Conservation (phyloP, 2,329 filamentous ascomycete genomes). For the Beauveria sp. region DNA sequence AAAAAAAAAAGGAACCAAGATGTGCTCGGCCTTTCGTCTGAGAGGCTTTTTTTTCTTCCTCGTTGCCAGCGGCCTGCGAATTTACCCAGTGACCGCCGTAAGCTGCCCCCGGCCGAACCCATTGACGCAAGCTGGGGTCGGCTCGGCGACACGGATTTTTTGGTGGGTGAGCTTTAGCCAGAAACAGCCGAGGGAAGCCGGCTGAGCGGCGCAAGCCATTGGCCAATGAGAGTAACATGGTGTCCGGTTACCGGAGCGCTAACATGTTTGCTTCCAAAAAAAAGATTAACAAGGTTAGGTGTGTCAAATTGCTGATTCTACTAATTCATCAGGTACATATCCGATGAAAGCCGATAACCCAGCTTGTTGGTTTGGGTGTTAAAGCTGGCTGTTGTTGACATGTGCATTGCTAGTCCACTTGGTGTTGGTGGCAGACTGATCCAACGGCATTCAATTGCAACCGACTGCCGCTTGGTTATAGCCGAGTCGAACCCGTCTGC, state of each 20-base stretch:
- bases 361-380: neutral
- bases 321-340: no score
- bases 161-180: slow-evolving; percentile 2
- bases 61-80: neutral
- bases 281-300: no score
- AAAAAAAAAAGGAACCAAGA: neutral
- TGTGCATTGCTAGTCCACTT: neutral
- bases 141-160: slow-evolving; percentile 11
- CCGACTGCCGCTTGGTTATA: slow-evolving; percentile 6
- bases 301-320: no score
- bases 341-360: no score
- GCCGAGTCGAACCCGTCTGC: neutral
- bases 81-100: slow-evolving; percentile 4
- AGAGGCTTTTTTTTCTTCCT: slow-evolving; percentile 7
- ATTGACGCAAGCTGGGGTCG: slow-evolving; percentile 4
- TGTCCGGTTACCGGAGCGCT: neutral
- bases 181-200: slow-evolving; percentile 13
- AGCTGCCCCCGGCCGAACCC: neutral
- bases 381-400: neutral
- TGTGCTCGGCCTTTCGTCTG: neutral
- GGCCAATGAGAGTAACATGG: slow-evolving; percentile 1
- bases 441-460: neutral
- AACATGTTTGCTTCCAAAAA: no score
- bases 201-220: slow-evolving; percentile 7
- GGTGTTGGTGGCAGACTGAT: neutral